Conservation (phyloP, 1,139 yeast genomes). For the Geotrichum siamense region DNA sequence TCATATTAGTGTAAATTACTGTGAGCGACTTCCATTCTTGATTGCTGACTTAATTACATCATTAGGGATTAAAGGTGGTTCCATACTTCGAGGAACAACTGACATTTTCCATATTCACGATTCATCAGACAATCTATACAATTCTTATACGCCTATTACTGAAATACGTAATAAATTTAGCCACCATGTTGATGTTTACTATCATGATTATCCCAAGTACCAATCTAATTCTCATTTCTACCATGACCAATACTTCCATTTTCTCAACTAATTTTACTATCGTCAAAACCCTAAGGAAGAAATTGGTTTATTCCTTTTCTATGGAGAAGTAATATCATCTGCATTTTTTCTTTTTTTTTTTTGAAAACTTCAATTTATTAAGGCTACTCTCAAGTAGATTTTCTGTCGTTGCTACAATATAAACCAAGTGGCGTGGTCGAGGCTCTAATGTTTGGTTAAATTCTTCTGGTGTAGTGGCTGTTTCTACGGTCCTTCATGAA, state of each 20-base stretch:
- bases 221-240: slow-evolving; percentile 65
- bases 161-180: neutral
- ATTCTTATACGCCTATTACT: neutral
- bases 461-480: slow-evolving; percentile 86
- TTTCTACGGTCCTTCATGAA: slow-evolving; percentile 58
- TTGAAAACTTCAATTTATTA: slow-evolving; percentile 57
- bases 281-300: slow-evolving; percentile 22
- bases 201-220: slow-evolving; percentile 39
- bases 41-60: neutral
- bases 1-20: no score
- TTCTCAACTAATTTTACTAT: slow-evolving; percentile 38
- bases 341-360: slow-evolving; percentile 74
- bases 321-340: slow-evolving; percentile 87
- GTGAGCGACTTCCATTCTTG: slow-evolving; percentile 3
- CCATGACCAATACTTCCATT: slow-evolving; percentile 47
- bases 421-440: slow-evolving; percentile 86
- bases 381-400: slow-evolving; percentile 62
- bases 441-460: slow-evolving; percentile 95
- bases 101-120: slow-evolving; percentile 1
- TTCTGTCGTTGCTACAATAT: slow-evolving; percentile 66
- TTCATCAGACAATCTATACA: neutral
- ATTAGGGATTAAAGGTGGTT: neutral
- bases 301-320: slow-evolving; percentile 59
- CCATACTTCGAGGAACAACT: neutral
- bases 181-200: slow-evolving; percentile 41